Conservation (phyloP, 306 rosid genomes). For the Vicia faba region DNA sequence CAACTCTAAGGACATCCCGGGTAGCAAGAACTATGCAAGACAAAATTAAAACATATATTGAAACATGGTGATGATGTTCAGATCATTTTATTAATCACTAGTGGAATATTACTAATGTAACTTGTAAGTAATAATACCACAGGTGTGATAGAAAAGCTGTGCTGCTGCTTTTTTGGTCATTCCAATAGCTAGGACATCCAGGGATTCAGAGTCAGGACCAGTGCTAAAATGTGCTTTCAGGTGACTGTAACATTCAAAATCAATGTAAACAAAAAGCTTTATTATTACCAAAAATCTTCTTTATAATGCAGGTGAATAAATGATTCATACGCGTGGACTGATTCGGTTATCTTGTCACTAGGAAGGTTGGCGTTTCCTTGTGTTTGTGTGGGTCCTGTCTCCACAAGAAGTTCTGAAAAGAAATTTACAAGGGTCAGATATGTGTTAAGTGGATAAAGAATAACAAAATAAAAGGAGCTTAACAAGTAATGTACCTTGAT, state of each 20-base stretch:
- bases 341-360: slow-evolving; percentile 61
- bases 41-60: slow-evolving; percentile 1
- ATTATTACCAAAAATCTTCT: slow-evolving; percentile 19
- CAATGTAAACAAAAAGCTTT: slow-evolving; percentile 10
- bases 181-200: slow-evolving; percentile 62
- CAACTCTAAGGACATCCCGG: slow-evolving; percentile 55
- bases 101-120: slow-evolving; percentile 5
- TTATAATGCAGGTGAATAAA: background rate
- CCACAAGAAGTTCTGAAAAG: slow-evolving; percentile 72
- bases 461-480: slow-evolving; percentile 16
- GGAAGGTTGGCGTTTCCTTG: slow-evolving; percentile 50
- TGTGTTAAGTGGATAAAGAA: slow-evolving; percentile 26
- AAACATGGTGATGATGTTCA: background rate
- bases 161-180: slow-evolving; percentile 74
- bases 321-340: slow-evolving; percentile 60
- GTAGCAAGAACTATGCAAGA: slow-evolving; percentile 61
- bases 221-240: slow-evolving; percentile 74
- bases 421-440: slow-evolving; percentile 24
- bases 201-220: slow-evolving; percentile 64
- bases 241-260: slow-evolving; percentile 51
- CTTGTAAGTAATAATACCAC: slow-evolving; percentile 50
- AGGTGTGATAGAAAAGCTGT: slow-evolving; percentile 71
- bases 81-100: background rate
- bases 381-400: slow-evolving; percentile 82
- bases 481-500: slow-evolving; percentile 57